These are phyloP conservation scores for Boletales sp. DNA, from an alignment of 768 basidiomycete genomes.

Conservation along the genomic window DNA sequence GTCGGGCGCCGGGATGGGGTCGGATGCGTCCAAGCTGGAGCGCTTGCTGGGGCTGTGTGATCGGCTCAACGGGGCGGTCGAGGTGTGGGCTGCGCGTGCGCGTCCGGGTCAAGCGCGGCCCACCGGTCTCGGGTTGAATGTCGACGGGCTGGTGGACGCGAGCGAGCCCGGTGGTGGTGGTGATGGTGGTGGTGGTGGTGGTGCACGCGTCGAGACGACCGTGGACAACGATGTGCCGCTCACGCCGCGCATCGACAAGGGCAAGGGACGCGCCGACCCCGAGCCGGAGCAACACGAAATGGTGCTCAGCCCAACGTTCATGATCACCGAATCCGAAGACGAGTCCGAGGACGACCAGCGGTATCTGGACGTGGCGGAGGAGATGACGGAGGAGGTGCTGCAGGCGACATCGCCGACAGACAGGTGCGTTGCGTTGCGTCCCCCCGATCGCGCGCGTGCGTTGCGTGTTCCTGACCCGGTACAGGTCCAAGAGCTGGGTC, in stretches of 20 bases:
- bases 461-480: not conserved
- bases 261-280: slow-evolving; percentile 69
- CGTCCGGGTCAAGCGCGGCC: no score
- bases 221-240: slow-evolving; percentile 35
- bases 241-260: slow-evolving; percentile 73
- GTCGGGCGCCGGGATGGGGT: slow-evolving; percentile 32
- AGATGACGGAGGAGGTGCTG: slow-evolving; percentile 20
- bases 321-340: slow-evolving; percentile 49
- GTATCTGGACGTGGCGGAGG: slow-evolving; percentile 34
- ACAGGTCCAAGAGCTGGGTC: slow-evolving; percentile 74
- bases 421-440: slow-evolving; percentile 37
- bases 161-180: not conserved
- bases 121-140: slow-evolving; percentile 43
- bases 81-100: slow-evolving; percentile 40
- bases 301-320: slow-evolving; percentile 67
- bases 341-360: slow-evolving; percentile 42
- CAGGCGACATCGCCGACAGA: slow-evolving; percentile 37
- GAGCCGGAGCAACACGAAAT: slow-evolving; percentile 67
- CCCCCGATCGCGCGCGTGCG: no score
- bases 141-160: slow-evolving; percentile 26
- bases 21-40: slow-evolving; percentile 59
- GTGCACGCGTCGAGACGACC: slow-evolving; percentile 1
- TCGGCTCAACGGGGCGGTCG: slow-evolving; percentile 54
- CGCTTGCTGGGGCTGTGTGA: slow-evolving; percentile 74
- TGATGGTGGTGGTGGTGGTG: not conserved